phyloP scores from a whole-genome alignment of 192 early-diverging fungal genomes.

The Coemansia sp. region DNA sequence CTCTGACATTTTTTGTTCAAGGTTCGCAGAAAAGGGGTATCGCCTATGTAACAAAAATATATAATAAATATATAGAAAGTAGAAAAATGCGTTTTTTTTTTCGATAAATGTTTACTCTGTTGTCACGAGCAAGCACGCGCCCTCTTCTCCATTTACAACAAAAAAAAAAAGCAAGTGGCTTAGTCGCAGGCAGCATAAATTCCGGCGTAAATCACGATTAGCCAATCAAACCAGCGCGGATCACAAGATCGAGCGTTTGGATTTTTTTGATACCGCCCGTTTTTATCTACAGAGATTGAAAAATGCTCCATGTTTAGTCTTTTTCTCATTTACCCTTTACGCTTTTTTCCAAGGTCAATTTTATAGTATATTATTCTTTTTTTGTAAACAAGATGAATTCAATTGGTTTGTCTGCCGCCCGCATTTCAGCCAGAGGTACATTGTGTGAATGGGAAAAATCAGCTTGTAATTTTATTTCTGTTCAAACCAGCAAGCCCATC shows the following conservation, averaged over 20 bases:
- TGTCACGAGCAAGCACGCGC: too few species aligned
- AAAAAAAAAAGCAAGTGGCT: too few species aligned
- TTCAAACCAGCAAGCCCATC: not conserved
- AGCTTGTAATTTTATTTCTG: not conserved
- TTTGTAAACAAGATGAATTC: slow-evolving; percentile 20
- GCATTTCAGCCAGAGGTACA: slow-evolving; percentile 12
- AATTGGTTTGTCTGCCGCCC: slow-evolving; percentile 9
- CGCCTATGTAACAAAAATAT: too few species aligned
- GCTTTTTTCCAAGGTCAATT: not conserved
- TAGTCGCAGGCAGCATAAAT: not conserved
- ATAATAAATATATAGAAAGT: too few species aligned
- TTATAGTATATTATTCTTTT: not conserved
- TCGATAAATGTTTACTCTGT: too few species aligned
- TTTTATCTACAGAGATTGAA: not conserved
- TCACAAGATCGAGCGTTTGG: not conserved
- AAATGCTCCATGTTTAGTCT: not conserved
- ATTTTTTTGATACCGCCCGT: too few species aligned
- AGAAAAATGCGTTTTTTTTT: too few species aligned
- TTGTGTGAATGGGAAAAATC: not conserved
- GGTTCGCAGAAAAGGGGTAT: too few species aligned
- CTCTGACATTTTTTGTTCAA: not conserved
- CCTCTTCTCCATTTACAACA: too few species aligned
- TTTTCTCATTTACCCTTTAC: not conserved
- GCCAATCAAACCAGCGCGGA: not conserved
- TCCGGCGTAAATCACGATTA: not conserved